Evolutionary conservation across 768 basidiomycete genomes (phyloP).

Genomic region (Rubroboletus pulcherrimus): DNA sequence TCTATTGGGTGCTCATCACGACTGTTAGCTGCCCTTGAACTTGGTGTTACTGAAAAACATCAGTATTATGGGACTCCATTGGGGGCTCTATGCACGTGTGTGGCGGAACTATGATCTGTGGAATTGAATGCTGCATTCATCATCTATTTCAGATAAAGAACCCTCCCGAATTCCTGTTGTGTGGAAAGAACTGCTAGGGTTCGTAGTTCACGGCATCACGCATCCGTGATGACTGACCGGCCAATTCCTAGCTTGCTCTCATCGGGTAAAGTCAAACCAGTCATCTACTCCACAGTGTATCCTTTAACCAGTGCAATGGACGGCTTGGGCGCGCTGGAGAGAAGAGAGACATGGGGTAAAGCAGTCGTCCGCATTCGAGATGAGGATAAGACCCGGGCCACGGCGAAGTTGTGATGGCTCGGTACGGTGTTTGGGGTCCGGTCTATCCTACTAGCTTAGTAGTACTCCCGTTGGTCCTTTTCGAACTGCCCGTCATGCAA

Average conservation of each 20-base stretch:
- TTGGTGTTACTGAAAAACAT: slow-evolving; percentile 82
- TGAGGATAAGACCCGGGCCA: slow-evolving; percentile 28
- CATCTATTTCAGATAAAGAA: slow-evolving; percentile 52
- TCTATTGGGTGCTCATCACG: slow-evolving; percentile 2
- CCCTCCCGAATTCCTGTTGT: slow-evolving; percentile 58
- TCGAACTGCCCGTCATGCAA: slow-evolving; percentile 28
- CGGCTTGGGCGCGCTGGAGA: slow-evolving; percentile 73
- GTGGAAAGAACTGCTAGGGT: slow-evolving; percentile 70
- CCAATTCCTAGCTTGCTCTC: slow-evolving; percentile 53
- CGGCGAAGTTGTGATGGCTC: slow-evolving; percentile 40
- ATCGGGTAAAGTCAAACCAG: slow-evolving; percentile 60
- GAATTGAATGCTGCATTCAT: neutral
- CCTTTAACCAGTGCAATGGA: slow-evolving; percentile 62
- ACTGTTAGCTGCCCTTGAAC: slow-evolving; percentile 72
- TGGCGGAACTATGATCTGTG: slow-evolving; percentile 9
- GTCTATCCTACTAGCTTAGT: neutral
- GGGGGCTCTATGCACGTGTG: slow-evolving; percentile 78
- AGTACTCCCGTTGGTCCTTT: neutral
- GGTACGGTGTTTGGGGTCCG: slow-evolving; percentile 24
- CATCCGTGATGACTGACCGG: slow-evolving; percentile 1
- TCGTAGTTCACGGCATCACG: slow-evolving; percentile 21
- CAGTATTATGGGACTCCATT: slow-evolving; percentile 79
- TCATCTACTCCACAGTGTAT: slow-evolving; percentile 67
- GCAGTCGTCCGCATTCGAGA: slow-evolving; percentile 64
- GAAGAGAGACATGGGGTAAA: slow-evolving; percentile 91